A percentile compares a stretch with the other conserved stretches of the same genome.
Evolutionary conservation across 208 protist species (phyloP).

Genomic region (Tritrichomonas foetus): DNA sequence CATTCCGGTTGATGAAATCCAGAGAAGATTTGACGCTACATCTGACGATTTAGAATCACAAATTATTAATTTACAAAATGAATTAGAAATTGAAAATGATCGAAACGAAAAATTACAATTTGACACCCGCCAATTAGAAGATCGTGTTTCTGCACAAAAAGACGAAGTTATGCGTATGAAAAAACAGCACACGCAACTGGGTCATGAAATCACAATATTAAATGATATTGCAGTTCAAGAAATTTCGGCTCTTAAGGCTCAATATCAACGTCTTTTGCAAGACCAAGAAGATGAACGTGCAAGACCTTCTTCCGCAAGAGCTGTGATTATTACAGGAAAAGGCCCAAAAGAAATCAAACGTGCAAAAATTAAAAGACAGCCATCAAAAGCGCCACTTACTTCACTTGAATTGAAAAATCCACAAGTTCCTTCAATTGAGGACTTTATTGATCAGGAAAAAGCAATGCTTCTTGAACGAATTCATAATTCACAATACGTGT

Average conservation of each 20-base stretch:
- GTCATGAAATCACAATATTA: not conserved
- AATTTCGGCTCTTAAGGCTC: not conserved
- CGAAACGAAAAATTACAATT: conserved; percentile 37
- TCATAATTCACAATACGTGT: not conserved
- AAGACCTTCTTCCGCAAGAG: not conserved
- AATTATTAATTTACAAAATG: not conserved
- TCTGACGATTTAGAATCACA: not conserved
- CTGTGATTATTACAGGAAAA: not conserved
- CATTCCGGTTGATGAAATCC: not conserved
- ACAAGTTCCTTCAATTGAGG: not conserved
- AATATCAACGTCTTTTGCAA: not conserved
- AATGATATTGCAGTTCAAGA: not conserved
- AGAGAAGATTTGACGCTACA: not conserved
- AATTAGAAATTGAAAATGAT: not conserved
- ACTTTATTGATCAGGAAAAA: not conserved
- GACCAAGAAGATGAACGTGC: not conserved
- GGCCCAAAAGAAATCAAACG: not conserved
- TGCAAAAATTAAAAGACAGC: not conserved
- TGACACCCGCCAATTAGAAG: not conserved
- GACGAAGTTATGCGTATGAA: not conserved
- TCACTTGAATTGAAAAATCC: not conserved
- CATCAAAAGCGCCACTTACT: not conserved
- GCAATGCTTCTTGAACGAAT: not conserved
- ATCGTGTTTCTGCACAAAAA: not conserved
- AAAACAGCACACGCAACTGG: not conserved